Conservation (phyloP, 2,329 filamentous ascomycete species). For the Calonectria fujianensis region DNA sequence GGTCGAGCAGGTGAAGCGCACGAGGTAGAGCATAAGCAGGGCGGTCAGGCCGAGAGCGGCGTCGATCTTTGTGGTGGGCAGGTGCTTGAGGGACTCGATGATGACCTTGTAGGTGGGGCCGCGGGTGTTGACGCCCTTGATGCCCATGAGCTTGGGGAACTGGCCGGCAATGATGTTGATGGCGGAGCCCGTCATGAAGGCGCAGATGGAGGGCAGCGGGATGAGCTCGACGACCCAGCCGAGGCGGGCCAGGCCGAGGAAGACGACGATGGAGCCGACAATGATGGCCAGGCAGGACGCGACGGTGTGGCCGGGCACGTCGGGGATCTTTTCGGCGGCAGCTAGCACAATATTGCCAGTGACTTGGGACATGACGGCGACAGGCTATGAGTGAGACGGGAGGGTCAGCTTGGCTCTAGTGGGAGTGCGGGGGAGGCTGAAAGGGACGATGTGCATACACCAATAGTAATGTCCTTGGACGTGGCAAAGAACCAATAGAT, state of each 20-base stretch:
- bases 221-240: conserved; percentile 75
- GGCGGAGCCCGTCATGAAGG: conserved; percentile 73
- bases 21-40: conserved; percentile 79
- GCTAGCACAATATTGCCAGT: conserved; percentile 69
- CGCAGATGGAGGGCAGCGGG: conserved; percentile 70
- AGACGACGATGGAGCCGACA: conserved; percentile 68
- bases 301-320: conserved; percentile 64
- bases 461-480: conserved; percentile 92
- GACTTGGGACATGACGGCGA: conserved; percentile 72
- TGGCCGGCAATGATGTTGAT: conserved; percentile 71
- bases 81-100: conserved; percentile 69
- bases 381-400: conserved; percentile 63
- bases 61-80: conserved; percentile 75
- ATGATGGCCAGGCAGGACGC: conserved; percentile 70
- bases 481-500: conserved; percentile 99
- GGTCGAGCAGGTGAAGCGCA: conserved; percentile 77
- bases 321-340: conserved; percentile 62
- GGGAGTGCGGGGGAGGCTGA: neutral
- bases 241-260: conserved; percentile 69
- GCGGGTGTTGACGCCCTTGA: conserved; percentile 69
- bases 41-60: conserved; percentile 84
- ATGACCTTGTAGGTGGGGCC: conserved; percentile 69
- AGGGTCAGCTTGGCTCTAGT: conserved; percentile 43
- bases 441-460: conserved; percentile 70
- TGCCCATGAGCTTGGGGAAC: conserved; percentile 70